Evolutionary conservation across 2,329 filamentous ascomycete genomes (phyloP), one percentile per base, ranked within the genome.

Genomic region (Incumbomyces delicatus): DNA sequence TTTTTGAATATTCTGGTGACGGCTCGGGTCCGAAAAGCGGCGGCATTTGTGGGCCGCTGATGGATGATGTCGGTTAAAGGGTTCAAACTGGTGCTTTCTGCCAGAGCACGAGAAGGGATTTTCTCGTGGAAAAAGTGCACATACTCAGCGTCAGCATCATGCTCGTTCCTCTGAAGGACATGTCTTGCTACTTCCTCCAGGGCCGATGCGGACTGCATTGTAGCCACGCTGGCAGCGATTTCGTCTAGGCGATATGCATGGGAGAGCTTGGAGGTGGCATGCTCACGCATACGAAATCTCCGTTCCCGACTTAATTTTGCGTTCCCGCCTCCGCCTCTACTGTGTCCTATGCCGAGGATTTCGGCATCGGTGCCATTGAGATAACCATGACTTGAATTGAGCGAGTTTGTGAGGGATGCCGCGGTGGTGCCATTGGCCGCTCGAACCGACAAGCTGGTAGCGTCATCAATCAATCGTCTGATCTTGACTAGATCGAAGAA

Each of bases 121-220:
- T 90, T 92, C 66, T 94, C 85, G 65, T 90, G 85, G 63, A 94
- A 94, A 67, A 90, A 92, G 61, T 92, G 84, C n/a, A 92, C 87
- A 61, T 92, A 92, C 63, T 83, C 84, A 22, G 85, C 87, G 58
- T 92, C 84, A 36, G 72, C 65, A 58, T 88, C 80, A 42, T 73
- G 62, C n/a, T 78, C 72, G 50, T 77, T 81, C 50, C 85, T 74
- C 61, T 85, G 79, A 51, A 92, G 66, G 29, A 94, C 86, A 51
- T 83, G 70, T 5, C 75, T 73, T 2, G 83, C 85, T 2, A 92
- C 82, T 49, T 87, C 83, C 57, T 92, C 85, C 11, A 94, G 68
- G 0, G 83, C 79, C 14, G 83, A 85, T 1, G 85, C 80, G 46
- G 81, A 80, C 66, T 90, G 85, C 85, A 90, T 92, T 0, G 81